Evolutionary conservation across 805 yeast species (phyloP), one percentile per base, ranked within the genome.

Genomic region (Lachancea nothofagi): DNA sequence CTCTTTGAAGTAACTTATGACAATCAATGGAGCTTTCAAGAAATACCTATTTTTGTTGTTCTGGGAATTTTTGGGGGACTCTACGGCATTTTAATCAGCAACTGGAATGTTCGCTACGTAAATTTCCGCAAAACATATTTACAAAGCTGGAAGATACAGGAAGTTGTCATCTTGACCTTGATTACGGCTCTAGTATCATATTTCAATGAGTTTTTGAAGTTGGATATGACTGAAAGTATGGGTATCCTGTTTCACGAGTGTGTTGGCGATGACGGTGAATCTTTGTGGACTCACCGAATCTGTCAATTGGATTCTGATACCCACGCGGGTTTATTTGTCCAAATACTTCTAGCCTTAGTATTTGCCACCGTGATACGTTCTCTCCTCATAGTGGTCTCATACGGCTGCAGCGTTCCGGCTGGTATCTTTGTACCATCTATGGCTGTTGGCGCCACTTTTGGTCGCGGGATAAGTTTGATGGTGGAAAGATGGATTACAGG

Each of bases 201-300:
- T 60, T 86, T 83, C 60, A 90, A 86, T 59, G 80, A 78, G 46
- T 93, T 82, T 55, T 69, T 93, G 42, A 70, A 78, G 40, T 65
- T 84, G 27, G 98, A 93, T 58, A 93, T 93, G 98, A 88, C 98
- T 1, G 94, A 89, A 55, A 76, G 87, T 20, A 93, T 93, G 97
- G 89, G 87, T 49, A 66, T 82, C 8, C 66, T 93, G 28, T 93
- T 93, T 63, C 86, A 80, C 53, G 95, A 86, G 56, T 90, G 97
- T 65, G 56, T 59, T 1, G 64, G 57, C 3, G 59, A 67, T 15
- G 65, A 62, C 23, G 65, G 69, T 46, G 43, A 47, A 8, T 56
- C 64, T 2, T 33, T 49, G 1, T 59, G 71, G 65, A 67, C 71
- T 13, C 72, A 69, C 36, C 49, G 66, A 3, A 53, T 69, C 15